Conservation (phyloP, 1,284 basidiomycete species). For the Leccinum angustisporum region DNA sequence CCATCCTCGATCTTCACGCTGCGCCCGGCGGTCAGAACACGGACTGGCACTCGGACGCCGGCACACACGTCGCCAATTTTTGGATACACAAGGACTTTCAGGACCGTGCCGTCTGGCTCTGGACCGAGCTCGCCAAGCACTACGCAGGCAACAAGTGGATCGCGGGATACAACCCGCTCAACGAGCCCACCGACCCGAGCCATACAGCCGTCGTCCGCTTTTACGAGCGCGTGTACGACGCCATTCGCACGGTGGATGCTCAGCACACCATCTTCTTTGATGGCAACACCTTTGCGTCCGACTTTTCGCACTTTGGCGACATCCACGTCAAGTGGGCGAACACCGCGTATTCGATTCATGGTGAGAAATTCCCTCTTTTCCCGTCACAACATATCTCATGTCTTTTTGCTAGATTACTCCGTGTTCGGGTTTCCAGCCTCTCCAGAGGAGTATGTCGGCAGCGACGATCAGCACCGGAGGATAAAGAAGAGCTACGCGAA, state of each 20-base stretch:
- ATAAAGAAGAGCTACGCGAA: constrained; percentile 58
- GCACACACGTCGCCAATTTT: constrained; percentile 58
- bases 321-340: constrained; percentile 57
- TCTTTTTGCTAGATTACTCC: constrained; percentile 32
- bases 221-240: constrained; percentile 64
- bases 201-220: constrained; percentile 53
- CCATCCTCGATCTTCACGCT: constrained; percentile 62
- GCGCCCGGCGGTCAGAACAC: constrained; percentile 61
- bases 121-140: constrained; percentile 64
- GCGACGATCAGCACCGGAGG: constrained; percentile 50
- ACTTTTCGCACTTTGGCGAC: constrained; percentile 71
- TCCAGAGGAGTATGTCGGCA: constrained; percentile 56
- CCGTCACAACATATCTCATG: neutral
- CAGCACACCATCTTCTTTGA: constrained; percentile 68
- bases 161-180: constrained; percentile 72
- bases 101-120: constrained; percentile 67
- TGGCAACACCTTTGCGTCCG: constrained; percentile 75
- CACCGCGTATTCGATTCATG: constrained; percentile 75
- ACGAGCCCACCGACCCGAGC: constrained; percentile 70
- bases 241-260: constrained; percentile 64
- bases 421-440: constrained; percentile 69
- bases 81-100: constrained; percentile 80
- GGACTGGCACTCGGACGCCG: constrained; percentile 55
- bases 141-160: constrained; percentile 71
- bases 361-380: constrained; percentile 28